These are phyloP conservation scores for Ustilago hordei DNA, from an alignment of 1,284 basidiomycete species.

Conservation along the genomic window DNA sequence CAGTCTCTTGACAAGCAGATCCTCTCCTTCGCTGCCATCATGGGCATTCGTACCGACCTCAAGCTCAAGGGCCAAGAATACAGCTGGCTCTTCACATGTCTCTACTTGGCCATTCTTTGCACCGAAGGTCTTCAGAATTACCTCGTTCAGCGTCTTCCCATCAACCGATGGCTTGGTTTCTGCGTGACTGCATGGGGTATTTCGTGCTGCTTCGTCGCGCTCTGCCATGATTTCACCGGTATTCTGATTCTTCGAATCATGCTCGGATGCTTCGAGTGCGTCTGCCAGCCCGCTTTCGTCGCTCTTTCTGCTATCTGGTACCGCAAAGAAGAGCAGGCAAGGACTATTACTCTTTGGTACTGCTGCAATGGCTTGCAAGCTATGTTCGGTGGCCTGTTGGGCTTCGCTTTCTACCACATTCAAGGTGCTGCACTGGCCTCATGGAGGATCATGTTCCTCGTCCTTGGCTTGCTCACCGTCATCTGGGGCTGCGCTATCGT, in stretches of 20 bases:
- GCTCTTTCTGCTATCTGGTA: constrained; percentile 58
- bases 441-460: constrained; percentile 74
- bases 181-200: constrained; percentile 53
- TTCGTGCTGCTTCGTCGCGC: constrained; percentile 51
- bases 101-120: constrained; percentile 64
- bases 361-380: constrained; percentile 51
- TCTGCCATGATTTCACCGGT: constrained; percentile 53
- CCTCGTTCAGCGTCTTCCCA: constrained; percentile 56
- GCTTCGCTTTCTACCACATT: constrained; percentile 71
- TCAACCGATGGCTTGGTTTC: constrained; percentile 56
- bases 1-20: constrained; percentile 75
- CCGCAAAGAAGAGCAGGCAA: constrained; percentile 43
- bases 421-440: constrained; percentile 72
- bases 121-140: constrained; percentile 49
- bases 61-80: constrained; percentile 60
- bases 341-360: constrained; percentile 55
- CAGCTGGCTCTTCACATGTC: constrained; percentile 58
- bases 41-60: constrained; percentile 71
- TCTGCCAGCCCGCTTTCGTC: constrained; percentile 60
- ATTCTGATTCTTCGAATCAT: constrained; percentile 59
- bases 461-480: constrained; percentile 54
- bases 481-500: constrained; percentile 48
- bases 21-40: constrained; percentile 75
- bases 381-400: constrained; percentile 52
- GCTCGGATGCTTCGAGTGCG: constrained; percentile 63